phyloP scores from a whole-genome alignment of 805 yeast species.

The Scheffersomyces ergatensis region DNA sequence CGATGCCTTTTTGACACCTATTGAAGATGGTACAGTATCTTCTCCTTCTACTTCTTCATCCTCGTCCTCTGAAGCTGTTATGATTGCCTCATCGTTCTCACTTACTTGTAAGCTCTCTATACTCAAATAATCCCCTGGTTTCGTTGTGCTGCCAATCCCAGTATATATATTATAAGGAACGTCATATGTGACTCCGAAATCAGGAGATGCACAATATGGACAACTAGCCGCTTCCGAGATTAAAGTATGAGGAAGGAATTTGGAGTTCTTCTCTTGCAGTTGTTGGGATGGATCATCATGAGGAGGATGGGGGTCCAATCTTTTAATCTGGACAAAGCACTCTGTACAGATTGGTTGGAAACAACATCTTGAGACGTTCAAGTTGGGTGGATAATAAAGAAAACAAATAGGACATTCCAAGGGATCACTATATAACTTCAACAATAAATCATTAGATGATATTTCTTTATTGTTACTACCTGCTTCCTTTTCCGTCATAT shows the following conservation, averaged over 20 bases:
- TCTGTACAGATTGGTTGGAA: conserved; percentile 92
- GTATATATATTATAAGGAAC: conserved; percentile 54
- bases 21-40: background rate
- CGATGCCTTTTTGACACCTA: background rate
- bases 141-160: conserved; percentile 51
- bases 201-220: conserved; percentile 88
- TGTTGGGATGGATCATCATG: conserved; percentile 47
- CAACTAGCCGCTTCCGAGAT: conserved; percentile 87
- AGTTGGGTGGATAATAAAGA: conserved; percentile 72
- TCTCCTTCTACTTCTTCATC: background rate
- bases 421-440: conserved; percentile 63
- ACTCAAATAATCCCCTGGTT: conserved; percentile 43
- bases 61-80: background rate
- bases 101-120: conserved; percentile 8
- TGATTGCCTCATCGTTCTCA: background rate
- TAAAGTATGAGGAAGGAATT: conserved; percentile 55
- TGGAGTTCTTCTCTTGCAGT: conserved; percentile 24
- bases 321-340: conserved; percentile 92
- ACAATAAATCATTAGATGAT: conserved; percentile 45
- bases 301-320: conserved; percentile 91
- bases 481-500: conserved; percentile 21
- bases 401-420: conserved; percentile 95
- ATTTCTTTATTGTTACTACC: conserved; percentile 20
- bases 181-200: conserved; percentile 81
- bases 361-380: conserved; percentile 86